Evolutionary conservation across 192 early-diverging fungal species (phyloP), one percentile per base, ranked within the genome.

Genomic region (Backusella luteola): DNA sequence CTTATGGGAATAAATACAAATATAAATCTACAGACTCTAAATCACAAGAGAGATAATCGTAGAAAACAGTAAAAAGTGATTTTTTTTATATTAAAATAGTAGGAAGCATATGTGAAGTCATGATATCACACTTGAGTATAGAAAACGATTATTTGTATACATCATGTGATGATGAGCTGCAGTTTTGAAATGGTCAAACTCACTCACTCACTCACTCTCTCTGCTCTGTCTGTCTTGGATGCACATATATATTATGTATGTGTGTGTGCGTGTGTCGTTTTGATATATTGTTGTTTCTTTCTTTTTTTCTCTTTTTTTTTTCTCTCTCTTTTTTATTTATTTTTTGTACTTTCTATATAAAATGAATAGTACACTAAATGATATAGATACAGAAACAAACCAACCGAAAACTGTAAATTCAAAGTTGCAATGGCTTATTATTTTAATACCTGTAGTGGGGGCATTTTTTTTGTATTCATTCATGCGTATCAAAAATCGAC

Each of bases 391-490:
- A 21, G 68, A 69, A 41, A 34, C n/a, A 69, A 41, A 23, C 8
- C 7, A 23, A 4, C n/a, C 68, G 12, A 39, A 63, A 29, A 8
- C 21, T 29, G 4, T 23, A 23, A 11, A 63, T 29, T 63, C 56
- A 26, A 63, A 69, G 26, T 23, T 49, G 32, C 70, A 71, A 44
- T 71, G 70, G 70, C 70, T 71, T 49, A 71, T 71, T 34, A 49
- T 71, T 26, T 41, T 71, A 23, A 71, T 71, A 71, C 70, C 70
- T 32, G 41, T 71, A 0, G 35, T 41, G n/a, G 68, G 68, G 23
- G 68, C 68, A 38, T 69, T 69, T 39, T 35, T 36, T 38, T 19
- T 69, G 11, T 69, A 69, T 69, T 41, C 68, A 69, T 69, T 69
- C 38, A 39, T 69, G 38, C 68, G 68, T 36, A 39, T 69, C 8